These are phyloP conservation scores for Malassezia globosa DNA, from an alignment of 1,284 basidiomycete genomes.

Conservation along the genomic window DNA sequence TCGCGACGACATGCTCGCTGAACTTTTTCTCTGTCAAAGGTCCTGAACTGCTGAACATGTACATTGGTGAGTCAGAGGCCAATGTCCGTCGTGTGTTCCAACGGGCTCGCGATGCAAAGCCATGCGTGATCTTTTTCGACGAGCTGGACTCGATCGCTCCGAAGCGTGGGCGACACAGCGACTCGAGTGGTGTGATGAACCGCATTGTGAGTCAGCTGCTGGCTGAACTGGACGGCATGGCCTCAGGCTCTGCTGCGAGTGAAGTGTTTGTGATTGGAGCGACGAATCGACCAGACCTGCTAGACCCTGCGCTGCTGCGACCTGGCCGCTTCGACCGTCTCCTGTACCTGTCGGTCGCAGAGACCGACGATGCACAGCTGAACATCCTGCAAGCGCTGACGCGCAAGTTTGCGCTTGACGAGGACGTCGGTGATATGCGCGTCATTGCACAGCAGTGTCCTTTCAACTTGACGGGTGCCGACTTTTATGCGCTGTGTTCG, in stretches of 20 bases:
- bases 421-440: slow-evolving; percentile 56
- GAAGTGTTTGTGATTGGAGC: slow-evolving; percentile 51
- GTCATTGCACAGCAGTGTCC: slow-evolving; percentile 66
- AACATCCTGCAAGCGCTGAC: slow-evolving; percentile 83
- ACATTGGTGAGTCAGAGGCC: slow-evolving; percentile 51
- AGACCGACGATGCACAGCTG: slow-evolving; percentile 72
- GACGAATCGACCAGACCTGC: slow-evolving; percentile 50
- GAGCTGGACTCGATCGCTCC: slow-evolving; percentile 51
- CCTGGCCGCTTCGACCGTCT: slow-evolving; percentile 84
- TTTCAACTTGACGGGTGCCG: slow-evolving; percentile 69
- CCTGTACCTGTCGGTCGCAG: slow-evolving; percentile 87
- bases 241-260: slow-evolving; percentile 41
- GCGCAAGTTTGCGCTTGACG: slow-evolving; percentile 74
- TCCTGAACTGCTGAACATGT: slow-evolving; percentile 51
- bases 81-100: slow-evolving; percentile 50
- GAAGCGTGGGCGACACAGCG: slow-evolving; percentile 50
- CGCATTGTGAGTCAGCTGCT: slow-evolving; percentile 50
- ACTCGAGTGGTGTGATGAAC: slow-evolving; percentile 51
- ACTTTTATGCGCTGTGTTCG: slow-evolving; percentile 93
- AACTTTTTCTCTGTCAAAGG: slow-evolving; percentile 52
- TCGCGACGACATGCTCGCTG: slow-evolving; percentile 56
- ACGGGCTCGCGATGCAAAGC: slow-evolving; percentile 49
- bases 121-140: slow-evolving; percentile 51
- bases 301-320: slow-evolving; percentile 49
- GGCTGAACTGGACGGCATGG: slow-evolving; percentile 50